Percentiles rank a stretch among this genome's conserved stretches.
phyloP scores from a whole-genome alignment of 805 yeast genomes.

The Myxozyma geophila region DNA sequence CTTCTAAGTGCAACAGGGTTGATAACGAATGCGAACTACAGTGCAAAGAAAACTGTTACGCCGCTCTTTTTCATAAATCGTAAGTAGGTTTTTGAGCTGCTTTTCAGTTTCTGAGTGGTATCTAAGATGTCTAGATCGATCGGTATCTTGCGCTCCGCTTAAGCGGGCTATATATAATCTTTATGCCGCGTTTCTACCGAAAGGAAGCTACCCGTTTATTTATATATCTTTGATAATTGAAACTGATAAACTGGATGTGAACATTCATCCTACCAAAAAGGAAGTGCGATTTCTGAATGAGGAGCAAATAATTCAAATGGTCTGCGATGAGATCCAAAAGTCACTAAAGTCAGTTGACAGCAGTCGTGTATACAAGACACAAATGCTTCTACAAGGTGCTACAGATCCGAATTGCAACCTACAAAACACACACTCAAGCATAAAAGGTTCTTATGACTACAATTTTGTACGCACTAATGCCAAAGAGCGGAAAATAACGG shows the following conservation, averaged over 20 bases:
- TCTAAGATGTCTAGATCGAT: conserved; percentile 51
- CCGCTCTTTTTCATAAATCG: conserved; percentile 84
- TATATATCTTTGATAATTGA: conserved; percentile 71
- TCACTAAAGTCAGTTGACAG: conserved; percentile 63
- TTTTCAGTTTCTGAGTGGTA: not conserved
- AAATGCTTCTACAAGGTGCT: conserved; percentile 53
- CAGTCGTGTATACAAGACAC: conserved; percentile 70
- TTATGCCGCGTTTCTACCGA: conserved; percentile 72
- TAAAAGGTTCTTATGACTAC: conserved; percentile 24
- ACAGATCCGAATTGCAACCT: not conserved
- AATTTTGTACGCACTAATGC: conserved; percentile 33
- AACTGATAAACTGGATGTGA: conserved; percentile 82
- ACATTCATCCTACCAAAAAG: conserved; percentile 93
- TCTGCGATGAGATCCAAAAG: conserved; percentile 57
- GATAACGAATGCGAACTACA: conserved; percentile 72
- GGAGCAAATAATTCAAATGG: conserved; percentile 74
- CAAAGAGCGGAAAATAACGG: conserved; percentile 59
- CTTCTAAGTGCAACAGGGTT: conserved; percentile 60
- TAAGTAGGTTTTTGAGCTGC: conserved; percentile 2
- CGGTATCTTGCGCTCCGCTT: conserved; percentile 82
- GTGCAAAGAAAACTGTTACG: conserved; percentile 63
- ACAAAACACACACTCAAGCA: not conserved
- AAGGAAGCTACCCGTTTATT: conserved; percentile 75
- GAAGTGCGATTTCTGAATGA: conserved; percentile 87
- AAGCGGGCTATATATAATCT: conserved; percentile 66